phyloP scores from a whole-genome alignment of 306 rosid species.

The Sphenostylis stenocarpa region DNA sequence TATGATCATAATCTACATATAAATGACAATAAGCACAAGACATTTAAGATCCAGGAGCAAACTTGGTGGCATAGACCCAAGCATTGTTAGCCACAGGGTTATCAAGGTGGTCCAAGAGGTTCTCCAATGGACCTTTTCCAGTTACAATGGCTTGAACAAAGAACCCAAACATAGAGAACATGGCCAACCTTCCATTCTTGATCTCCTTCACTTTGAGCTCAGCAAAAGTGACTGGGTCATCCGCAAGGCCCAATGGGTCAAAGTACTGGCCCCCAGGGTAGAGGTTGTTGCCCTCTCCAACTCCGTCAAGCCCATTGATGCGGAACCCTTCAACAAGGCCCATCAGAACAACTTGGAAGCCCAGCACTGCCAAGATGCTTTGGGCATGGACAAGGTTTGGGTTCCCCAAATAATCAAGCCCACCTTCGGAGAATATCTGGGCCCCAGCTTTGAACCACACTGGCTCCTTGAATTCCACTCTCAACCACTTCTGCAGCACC shows the following conservation, averaged over 20 bases:
- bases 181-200: slow-evolving; percentile 85
- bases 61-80: slow-evolving; percentile 95
- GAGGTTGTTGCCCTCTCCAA: slow-evolving; percentile 82
- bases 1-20: slow-evolving; percentile 28
- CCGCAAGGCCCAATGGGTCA: slow-evolving; percentile 90
- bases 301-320: slow-evolving; percentile 88
- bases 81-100: slow-evolving; percentile 93
- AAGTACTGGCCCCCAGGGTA: slow-evolving; percentile 95
- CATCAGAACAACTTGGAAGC: slow-evolving; percentile 81
- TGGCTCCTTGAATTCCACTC: slow-evolving; percentile 85
- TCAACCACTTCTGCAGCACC: slow-evolving; percentile 65
- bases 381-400: slow-evolving; percentile 93
- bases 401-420: slow-evolving; percentile 85
- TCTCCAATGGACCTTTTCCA: slow-evolving; percentile 90
- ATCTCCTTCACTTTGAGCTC: slow-evolving; percentile 94
- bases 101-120: slow-evolving; percentile 83
- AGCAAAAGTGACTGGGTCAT: slow-evolving; percentile 78
- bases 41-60: slow-evolving; percentile 71
- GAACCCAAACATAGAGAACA: slow-evolving; percentile 97
- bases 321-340: slow-evolving; percentile 90
- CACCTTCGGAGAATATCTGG: slow-evolving; percentile 89
- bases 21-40: not conserved
- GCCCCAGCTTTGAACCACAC: slow-evolving; percentile 97
- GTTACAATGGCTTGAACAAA: slow-evolving; percentile 97
- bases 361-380: slow-evolving; percentile 83